Conservation (phyloP, 2,329 filamentous ascomycete genomes). For the Phialophora expanda region DNA sequence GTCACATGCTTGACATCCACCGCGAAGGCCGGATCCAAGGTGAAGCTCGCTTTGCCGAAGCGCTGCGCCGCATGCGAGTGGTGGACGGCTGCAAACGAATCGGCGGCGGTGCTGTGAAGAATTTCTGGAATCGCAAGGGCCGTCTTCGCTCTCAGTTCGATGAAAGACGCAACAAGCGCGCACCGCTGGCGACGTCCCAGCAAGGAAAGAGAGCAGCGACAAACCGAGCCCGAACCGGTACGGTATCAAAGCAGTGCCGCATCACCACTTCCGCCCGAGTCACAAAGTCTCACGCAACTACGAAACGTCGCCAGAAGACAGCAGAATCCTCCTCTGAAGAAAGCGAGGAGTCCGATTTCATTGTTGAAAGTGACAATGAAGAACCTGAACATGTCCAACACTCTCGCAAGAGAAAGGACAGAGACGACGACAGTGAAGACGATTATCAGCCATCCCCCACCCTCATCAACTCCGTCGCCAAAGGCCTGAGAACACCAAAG, state of each 20-base stretch:
- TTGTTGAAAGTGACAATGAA: slow-evolving; percentile 9
- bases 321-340: slow-evolving; percentile 19
- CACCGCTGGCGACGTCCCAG: slow-evolving; percentile 29
- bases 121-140: slow-evolving; percentile 37
- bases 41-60: slow-evolving; percentile 35
- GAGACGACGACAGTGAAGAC: slow-evolving; percentile 26
- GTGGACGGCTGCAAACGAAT: slow-evolving; percentile 21
- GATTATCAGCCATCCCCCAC: slow-evolving; percentile 15
- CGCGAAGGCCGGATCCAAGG: slow-evolving; percentile 27
- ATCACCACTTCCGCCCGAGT: not conserved
- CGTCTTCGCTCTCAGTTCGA: slow-evolving; percentile 34
- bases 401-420: slow-evolving; percentile 14
- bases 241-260: not conserved
- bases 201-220: slow-evolving; percentile 20
- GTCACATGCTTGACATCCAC: slow-evolving; percentile 35
- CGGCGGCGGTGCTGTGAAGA: slow-evolving; percentile 33
- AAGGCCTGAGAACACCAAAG: slow-evolving; percentile 15
- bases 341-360: slow-evolving; percentile 11
- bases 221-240: not conserved
- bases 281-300: not conserved
- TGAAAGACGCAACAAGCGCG: slow-evolving; percentile 35
- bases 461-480: slow-evolving; percentile 12
- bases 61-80: slow-evolving; percentile 25
- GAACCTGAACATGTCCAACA: slow-evolving; percentile 1
- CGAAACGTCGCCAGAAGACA: not conserved